phyloP scores from a whole-genome alignment of 495 filamentous ascomycete genomes.

The Xylona heveae region DNA sequence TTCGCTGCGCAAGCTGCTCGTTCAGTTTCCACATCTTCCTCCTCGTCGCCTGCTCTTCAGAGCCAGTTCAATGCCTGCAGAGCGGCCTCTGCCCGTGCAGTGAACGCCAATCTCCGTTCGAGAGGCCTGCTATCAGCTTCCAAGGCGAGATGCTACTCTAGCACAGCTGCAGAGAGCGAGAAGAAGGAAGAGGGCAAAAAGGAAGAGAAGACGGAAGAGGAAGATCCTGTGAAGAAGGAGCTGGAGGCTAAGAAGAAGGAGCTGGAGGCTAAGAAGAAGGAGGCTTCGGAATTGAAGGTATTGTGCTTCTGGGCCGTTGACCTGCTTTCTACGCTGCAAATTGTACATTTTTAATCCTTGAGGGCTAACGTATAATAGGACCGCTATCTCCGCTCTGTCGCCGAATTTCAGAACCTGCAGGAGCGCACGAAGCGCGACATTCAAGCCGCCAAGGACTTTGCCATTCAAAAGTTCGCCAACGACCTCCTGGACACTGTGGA shows the following conservation, averaged over 20 bases:
- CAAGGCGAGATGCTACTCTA: slow-evolving; percentile 18
- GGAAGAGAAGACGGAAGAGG: slow-evolving; percentile 11
- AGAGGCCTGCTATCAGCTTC: slow-evolving; percentile 15
- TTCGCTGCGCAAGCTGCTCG: slow-evolving; percentile 20
- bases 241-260: slow-evolving; percentile 73
- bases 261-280: slow-evolving; percentile 63
- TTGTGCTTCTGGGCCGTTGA: neutral
- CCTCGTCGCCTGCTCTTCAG: too few species aligned
- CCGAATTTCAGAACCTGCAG: slow-evolving; percentile 94
- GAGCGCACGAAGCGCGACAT: slow-evolving; percentile 84
- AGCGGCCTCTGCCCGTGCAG: slow-evolving; percentile 20
- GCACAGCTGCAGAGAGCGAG: slow-evolving; percentile 1
- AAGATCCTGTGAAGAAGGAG: slow-evolving; percentile 34
- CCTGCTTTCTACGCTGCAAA: slow-evolving; percentile 4
- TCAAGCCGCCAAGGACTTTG: slow-evolving; percentile 69
- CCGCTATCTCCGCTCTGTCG: slow-evolving; percentile 76
- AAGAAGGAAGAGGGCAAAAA: slow-evolving; percentile 10
- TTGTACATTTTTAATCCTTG: slow-evolving; percentile 2
- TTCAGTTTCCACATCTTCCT: slow-evolving; percentile 15
- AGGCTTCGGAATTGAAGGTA: too few species aligned
- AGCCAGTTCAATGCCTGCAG: too few species aligned
- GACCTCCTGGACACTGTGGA: slow-evolving; percentile 89
- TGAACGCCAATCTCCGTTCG: slow-evolving; percentile 13
- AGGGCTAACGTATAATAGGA: slow-evolving; percentile 51
- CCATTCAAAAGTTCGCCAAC: slow-evolving; percentile 82